Conservation (phyloP, 176 grass and related monocot species). For the Lolium rigidum region DNA sequence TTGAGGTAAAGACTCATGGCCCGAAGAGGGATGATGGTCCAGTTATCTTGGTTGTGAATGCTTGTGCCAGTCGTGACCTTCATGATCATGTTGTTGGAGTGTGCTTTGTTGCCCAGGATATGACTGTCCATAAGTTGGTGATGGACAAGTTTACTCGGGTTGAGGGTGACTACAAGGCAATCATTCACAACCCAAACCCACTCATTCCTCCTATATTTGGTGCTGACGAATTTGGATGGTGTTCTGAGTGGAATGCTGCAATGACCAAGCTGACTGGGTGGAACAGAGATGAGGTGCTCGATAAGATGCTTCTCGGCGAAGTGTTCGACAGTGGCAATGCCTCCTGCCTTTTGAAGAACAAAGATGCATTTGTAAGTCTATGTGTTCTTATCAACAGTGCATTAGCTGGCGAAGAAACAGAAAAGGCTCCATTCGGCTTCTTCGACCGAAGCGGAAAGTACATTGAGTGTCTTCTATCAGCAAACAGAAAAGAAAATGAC, state of each 20-base stretch:
- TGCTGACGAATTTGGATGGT: slow-evolving; percentile 93
- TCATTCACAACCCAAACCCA: slow-evolving; percentile 80
- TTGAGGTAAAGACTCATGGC: slow-evolving; percentile 91
- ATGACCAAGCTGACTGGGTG: slow-evolving; percentile 90
- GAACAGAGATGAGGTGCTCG: slow-evolving; percentile 76
- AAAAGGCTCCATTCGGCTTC: slow-evolving; percentile 83
- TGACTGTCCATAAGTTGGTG: slow-evolving; percentile 91
- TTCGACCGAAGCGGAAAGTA: slow-evolving; percentile 58
- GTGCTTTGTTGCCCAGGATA: slow-evolving; percentile 96
- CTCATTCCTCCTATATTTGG: slow-evolving; percentile 97
- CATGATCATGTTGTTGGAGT: slow-evolving; percentile 81
- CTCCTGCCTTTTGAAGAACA: slow-evolving; percentile 72
- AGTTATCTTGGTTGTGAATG: slow-evolving; percentile 87
- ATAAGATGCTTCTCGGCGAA: slow-evolving; percentile 95
- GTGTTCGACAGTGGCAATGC: slow-evolving; percentile 74
- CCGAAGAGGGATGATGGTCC: slow-evolving; percentile 58
- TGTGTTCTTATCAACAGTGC: slow-evolving; percentile 85
- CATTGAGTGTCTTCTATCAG: slow-evolving; percentile 81
- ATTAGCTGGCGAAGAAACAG: slow-evolving; percentile 79
- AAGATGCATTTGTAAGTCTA: slow-evolving; percentile 78
- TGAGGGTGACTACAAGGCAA: slow-evolving; percentile 93
- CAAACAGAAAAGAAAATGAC: slow-evolving; percentile 72
- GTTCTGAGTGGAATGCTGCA: slow-evolving; percentile 91
- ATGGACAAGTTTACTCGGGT: slow-evolving; percentile 91
- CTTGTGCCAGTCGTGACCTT: slow-evolving; percentile 82